phyloP scores from a whole-genome alignment of 2,329 filamentous ascomycete genomes.

The Pseudogymnoascus sp. region DNA sequence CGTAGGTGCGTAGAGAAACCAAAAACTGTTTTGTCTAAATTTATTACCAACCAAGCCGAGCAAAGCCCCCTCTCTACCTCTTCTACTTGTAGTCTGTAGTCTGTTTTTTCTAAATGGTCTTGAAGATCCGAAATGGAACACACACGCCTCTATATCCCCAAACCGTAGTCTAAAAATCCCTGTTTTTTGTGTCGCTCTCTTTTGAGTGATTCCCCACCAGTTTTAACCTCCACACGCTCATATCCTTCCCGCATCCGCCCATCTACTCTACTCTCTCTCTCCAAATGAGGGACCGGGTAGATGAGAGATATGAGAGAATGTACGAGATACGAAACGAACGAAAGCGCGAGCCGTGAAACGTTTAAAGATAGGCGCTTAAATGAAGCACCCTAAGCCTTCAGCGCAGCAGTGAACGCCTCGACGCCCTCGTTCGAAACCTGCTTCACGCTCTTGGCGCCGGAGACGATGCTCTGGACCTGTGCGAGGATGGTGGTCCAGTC shows the following conservation, averaged over 20 bases:
- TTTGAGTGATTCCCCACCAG: not conserved
- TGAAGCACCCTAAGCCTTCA: not conserved
- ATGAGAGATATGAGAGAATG: too few relatives aligned
- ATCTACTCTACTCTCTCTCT: not conserved
- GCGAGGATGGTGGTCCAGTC: constrained; percentile 74
- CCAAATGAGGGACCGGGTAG: not conserved
- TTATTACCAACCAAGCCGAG: not conserved
- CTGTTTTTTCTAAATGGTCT: not conserved
- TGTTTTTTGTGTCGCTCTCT: not conserved
- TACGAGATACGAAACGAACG: too few relatives aligned
- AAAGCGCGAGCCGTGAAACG: too few relatives aligned
- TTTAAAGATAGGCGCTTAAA: too few relatives aligned
- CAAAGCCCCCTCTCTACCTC: too few relatives aligned
- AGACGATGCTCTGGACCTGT: constrained; percentile 69
- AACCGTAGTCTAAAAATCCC: not conserved
- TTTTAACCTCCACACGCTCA: not conserved
- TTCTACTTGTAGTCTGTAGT: too few relatives aligned
- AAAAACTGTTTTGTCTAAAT: too few relatives aligned
- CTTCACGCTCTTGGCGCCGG: constrained; percentile 61
- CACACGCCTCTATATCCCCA: not conserved
- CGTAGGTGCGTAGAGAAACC: too few relatives aligned
- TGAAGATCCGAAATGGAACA: not conserved
- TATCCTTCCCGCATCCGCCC: not conserved
- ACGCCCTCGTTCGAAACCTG: constrained; percentile 49
- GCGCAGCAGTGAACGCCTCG: constrained; percentile 20